phyloP scores from a whole-genome alignment of 176 grass and related monocot species.

The Musa schizocarpa region DNA sequence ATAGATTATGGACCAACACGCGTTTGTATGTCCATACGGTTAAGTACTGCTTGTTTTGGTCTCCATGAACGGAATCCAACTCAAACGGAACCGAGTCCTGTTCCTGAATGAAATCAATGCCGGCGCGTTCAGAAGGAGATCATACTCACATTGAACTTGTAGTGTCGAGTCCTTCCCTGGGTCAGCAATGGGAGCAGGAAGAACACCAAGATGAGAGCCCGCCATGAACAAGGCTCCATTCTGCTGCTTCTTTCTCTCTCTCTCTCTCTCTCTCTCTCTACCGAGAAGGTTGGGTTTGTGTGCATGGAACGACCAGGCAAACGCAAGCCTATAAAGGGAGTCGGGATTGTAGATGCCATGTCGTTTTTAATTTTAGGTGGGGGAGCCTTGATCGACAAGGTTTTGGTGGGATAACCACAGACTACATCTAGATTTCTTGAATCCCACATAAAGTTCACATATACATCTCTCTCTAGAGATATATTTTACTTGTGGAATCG shows the following conservation, averaged over 20 bases:
- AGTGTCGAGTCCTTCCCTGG: conserved; percentile 43
- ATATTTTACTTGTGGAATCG: too few species aligned
- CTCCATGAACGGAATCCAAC: not conserved
- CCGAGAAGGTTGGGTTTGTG: not conserved
- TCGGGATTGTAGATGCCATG: not conserved
- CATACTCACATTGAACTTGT: conserved; percentile 60
- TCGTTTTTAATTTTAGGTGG: not conserved
- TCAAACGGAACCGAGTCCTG: not conserved
- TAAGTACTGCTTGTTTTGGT: too few species aligned
- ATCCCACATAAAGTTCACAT: not conserved
- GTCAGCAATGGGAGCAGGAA: not conserved
- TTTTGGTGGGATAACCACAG: not conserved
- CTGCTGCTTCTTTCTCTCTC: not conserved
- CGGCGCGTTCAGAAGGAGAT: not conserved
- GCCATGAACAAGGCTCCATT: not conserved
- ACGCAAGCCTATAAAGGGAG: not conserved
- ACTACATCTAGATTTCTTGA: not conserved
- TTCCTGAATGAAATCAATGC: not conserved
- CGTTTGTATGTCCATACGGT: too few species aligned
- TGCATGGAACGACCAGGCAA: not conserved
- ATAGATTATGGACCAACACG: too few species aligned
- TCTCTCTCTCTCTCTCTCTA: not conserved
- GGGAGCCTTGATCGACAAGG: not conserved
- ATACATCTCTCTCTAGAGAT: not conserved
- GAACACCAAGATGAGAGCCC: not conserved